Evolutionary conservation across 495 filamentous ascomycete species (phyloP).

Genomic region (Penicillium coprophilum): DNA sequence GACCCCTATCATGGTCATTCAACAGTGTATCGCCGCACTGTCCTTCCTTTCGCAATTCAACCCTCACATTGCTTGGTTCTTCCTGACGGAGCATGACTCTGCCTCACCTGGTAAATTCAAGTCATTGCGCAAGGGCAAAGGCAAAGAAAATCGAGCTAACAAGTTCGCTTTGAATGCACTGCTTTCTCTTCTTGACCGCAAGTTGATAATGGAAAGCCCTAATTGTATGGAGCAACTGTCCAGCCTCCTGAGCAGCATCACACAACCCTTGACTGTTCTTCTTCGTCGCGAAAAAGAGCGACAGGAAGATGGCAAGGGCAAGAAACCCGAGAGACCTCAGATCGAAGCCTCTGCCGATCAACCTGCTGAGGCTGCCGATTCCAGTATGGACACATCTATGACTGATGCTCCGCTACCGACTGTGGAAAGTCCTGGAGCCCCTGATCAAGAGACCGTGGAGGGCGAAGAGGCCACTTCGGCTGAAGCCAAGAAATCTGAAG

Average conservation of each 20-base stretch:
- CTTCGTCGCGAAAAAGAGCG: slow-evolving; percentile 82
- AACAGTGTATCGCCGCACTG: slow-evolving; percentile 85
- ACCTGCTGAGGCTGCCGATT: slow-evolving; percentile 25
- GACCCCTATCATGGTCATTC: slow-evolving; percentile 90
- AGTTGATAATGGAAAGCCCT: slow-evolving; percentile 91
- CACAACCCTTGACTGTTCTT: slow-evolving; percentile 77
- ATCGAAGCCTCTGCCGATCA: slow-evolving; percentile 28
- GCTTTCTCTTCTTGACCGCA: slow-evolving; percentile 81
- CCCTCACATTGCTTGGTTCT: slow-evolving; percentile 82
- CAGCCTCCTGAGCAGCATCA: slow-evolving; percentile 80
- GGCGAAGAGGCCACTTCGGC: slow-evolving; percentile 9
- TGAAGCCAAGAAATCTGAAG: slow-evolving; percentile 33
- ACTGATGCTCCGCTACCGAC: slow-evolving; percentile 41
- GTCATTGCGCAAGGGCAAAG: slow-evolving; percentile 79
- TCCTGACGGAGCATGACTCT: slow-evolving; percentile 92
- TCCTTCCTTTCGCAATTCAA: slow-evolving; percentile 80
- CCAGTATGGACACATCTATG: slow-evolving; percentile 43
- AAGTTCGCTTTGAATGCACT: slow-evolving; percentile 92
- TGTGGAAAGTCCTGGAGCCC: slow-evolving; percentile 31
- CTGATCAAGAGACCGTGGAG: slow-evolving; percentile 30
- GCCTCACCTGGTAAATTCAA: slow-evolving; percentile 70
- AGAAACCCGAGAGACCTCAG: slow-evolving; percentile 40
- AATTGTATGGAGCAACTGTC: slow-evolving; percentile 93
- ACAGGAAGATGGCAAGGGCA: slow-evolving; percentile 58
- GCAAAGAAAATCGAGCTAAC: slow-evolving; percentile 75